Base-by-base conservation (phyloP, 176 grass and related monocot species). In the Saccharum spontaneum region DNA sequence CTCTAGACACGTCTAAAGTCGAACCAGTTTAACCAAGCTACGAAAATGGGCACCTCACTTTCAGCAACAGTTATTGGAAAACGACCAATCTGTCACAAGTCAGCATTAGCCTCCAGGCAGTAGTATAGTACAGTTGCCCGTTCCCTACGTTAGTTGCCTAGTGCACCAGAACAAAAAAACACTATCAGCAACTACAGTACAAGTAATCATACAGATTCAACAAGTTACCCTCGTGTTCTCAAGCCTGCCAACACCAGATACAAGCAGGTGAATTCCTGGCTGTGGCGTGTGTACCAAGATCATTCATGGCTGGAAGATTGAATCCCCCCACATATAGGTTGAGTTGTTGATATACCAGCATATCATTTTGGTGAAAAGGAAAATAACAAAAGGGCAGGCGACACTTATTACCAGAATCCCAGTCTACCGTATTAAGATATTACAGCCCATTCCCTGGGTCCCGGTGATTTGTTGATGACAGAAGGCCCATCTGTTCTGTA, bases 401-500 rank as follows among this genome's bases (percentile, higher is more conserved):
- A 55, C 43, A 74, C 60, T 84, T 91, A 87, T 87, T 84, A 87
- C 85, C 70, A 10, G 63, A 75, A 69, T 61, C 49, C 76, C 57
- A 79, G 39, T 52, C 60, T 64, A 44, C 26, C 52, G 3, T 61
- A 61, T 67, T 83, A 66, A 61, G 28, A 63, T 34, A 67, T 11
- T 14, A 37, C 30, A 89, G 69, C 67, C 89, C 84, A 94, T 11
- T 44, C 76, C 76, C 50, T 85, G 17, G 62, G 91, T 38, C 76
- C 72, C 50, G 84, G 17, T 79, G 93, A 68, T 96, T 71, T 8
- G 97, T 71, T 8, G 97, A 92, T 18, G 91, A 94, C 36, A 99
- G 94, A 65, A 96, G 86, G 18, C 90, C 94, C 97, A 99, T 97
- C 68, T 99, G 97, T 67, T 97, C 92, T 1, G 97, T 99, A 37